Evolutionary conservation across 768 basidiomycete genomes (phyloP).

Genomic region (Tubosaeta sp.): DNA sequence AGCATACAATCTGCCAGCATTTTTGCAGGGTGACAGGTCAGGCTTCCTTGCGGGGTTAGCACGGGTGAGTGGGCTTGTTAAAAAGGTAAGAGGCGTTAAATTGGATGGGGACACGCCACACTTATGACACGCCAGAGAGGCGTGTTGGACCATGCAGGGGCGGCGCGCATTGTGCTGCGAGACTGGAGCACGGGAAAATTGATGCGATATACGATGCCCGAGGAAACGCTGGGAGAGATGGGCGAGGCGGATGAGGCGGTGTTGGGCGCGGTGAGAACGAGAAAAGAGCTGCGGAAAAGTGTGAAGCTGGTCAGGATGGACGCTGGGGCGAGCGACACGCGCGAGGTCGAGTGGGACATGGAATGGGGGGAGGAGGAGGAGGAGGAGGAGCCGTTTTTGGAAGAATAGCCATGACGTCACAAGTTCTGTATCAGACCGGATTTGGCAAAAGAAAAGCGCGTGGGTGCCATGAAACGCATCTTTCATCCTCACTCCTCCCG

Average conservation of each 20-base stretch:
- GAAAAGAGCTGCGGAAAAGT: slow-evolving; percentile 66
- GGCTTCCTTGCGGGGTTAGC: slow-evolving; percentile 79
- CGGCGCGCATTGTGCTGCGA: slow-evolving; percentile 73
- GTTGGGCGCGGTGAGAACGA: slow-evolving; percentile 43
- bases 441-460: slow-evolving; percentile 20
- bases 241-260: slow-evolving; percentile 43
- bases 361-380: slow-evolving; percentile 35
- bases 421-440: slow-evolving; percentile 17
- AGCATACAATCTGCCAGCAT: slow-evolving; percentile 80
- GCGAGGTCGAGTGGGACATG: slow-evolving; percentile 39
- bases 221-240: slow-evolving; percentile 18
- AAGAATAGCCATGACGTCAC: slow-evolving; percentile 23
- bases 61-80: slow-evolving; percentile 67
- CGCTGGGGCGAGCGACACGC: slow-evolving; percentile 36
- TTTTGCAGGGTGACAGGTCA: slow-evolving; percentile 58
- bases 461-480: slow-evolving; percentile 8
- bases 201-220: slow-evolving; percentile 65
- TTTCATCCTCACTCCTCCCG: neutral
- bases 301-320: slow-evolving; percentile 57
- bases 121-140: slow-evolving; percentile 51
- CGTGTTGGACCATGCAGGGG: slow-evolving; percentile 63
- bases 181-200: slow-evolving; percentile 82
- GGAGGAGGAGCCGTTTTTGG: slow-evolving; percentile 48
- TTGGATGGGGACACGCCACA: neutral
- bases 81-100: slow-evolving; percentile 51